Percentiles rank a stretch among this genome's conserved stretches.
Evolutionary conservation across 2,329 filamentous ascomycete species (phyloP).

Genomic region (Pseudocercospora ulei): DNA sequence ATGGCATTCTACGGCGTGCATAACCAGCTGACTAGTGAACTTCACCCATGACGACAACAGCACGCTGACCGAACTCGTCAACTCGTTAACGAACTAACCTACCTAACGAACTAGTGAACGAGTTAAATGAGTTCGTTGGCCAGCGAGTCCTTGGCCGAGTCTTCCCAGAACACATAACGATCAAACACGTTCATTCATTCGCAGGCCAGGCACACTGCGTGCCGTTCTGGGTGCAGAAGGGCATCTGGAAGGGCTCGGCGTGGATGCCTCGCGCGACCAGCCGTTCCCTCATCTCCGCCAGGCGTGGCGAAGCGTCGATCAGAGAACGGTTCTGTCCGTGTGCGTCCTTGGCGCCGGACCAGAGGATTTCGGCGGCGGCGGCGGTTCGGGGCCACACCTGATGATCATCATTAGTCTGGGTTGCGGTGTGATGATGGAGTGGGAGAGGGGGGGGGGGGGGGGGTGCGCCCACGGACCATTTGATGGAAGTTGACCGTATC

Average conservation of each 20-base stretch:
- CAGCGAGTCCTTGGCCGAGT: too few species aligned
- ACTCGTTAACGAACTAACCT: too few species aligned
- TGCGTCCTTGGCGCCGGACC: conserved; percentile 59
- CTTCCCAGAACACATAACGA: too few species aligned
- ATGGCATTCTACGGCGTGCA: too few species aligned
- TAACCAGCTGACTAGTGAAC: too few species aligned
- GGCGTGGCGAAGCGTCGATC: conserved; percentile 56
- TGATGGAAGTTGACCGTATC: conserved; percentile 66
- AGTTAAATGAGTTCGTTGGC: too few species aligned
- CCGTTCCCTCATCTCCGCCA: conserved; percentile 67
- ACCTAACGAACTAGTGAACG: too few species aligned
- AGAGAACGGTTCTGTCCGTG: conserved; percentile 60
- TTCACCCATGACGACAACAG: too few species aligned
- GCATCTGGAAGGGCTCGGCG: conserved; percentile 60
- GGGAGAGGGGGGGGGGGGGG: background rate
- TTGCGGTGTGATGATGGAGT: too few species aligned
- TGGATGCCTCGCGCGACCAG: conserved; percentile 58
- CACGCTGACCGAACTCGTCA: too few species aligned
- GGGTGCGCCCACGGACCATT: conserved; percentile 36
- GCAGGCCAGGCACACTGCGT: conserved; percentile 37
- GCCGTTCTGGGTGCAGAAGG: conserved; percentile 58
- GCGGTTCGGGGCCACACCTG: conserved; percentile 63
- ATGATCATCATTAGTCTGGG: conserved; percentile 2
- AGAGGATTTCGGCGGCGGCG: conserved; percentile 68
- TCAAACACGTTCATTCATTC: too few species aligned